phyloP scores from a whole-genome alignment of 495 filamentous ascomycete species.

The Penicillium lagena region DNA sequence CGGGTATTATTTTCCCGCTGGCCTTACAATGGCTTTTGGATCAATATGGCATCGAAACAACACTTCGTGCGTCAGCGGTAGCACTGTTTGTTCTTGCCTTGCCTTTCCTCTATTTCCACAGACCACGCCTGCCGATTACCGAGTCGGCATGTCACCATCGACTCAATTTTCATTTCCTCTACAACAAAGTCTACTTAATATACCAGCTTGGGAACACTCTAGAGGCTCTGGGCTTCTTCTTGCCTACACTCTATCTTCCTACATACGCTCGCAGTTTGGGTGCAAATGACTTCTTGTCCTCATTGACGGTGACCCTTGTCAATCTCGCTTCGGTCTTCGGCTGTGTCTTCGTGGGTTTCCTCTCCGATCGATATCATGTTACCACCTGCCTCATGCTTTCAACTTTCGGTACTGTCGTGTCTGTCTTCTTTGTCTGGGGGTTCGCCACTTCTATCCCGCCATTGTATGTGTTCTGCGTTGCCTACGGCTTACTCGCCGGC shows the following conservation, averaged over 20 bases:
- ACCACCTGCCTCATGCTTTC: slow-evolving; percentile 49
- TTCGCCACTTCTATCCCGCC: slow-evolving; percentile 18
- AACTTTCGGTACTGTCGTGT: slow-evolving; percentile 45
- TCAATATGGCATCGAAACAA: slow-evolving; percentile 43
- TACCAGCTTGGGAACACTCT: slow-evolving; percentile 47
- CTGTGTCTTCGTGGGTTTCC: slow-evolving; percentile 45
- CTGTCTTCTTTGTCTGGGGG: slow-evolving; percentile 60
- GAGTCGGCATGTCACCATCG: slow-evolving; percentile 10
- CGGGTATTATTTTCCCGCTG: slow-evolving; percentile 39
- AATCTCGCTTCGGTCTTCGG: slow-evolving; percentile 48
- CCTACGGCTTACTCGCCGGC: slow-evolving; percentile 59
- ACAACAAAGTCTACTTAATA: slow-evolving; percentile 36
- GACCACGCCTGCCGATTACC: slow-evolving; percentile 38
- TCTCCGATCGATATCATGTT: slow-evolving; percentile 50
- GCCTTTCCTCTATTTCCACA: slow-evolving; percentile 49
- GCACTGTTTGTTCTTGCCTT: slow-evolving; percentile 37
- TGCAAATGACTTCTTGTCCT: slow-evolving; percentile 23
- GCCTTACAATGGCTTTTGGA: slow-evolving; percentile 41
- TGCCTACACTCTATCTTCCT: slow-evolving; percentile 22
- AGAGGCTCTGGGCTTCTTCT: slow-evolving; percentile 46
- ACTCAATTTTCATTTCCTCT: slow-evolving; percentile 36
- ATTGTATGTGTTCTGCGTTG: slow-evolving; percentile 44
- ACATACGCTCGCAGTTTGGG: slow-evolving; percentile 36
- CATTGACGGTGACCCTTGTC: slow-evolving; percentile 41
- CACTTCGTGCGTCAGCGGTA: slow-evolving; percentile 39